Conservation (phyloP, 148 eudicot genomes). For the Polygonum aviculare region DNA sequence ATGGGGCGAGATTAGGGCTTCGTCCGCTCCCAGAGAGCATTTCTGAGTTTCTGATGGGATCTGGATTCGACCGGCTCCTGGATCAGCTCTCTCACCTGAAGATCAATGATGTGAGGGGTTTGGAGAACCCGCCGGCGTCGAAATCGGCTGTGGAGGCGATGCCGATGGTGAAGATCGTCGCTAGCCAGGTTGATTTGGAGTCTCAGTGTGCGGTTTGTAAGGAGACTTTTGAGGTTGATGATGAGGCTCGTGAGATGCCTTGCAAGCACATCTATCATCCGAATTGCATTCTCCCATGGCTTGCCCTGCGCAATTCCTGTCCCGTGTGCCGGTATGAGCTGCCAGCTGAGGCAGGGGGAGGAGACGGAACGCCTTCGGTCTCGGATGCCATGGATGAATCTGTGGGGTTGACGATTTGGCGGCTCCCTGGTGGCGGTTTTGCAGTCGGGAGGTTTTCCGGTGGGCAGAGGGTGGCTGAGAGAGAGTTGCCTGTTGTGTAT, state of each 20-base stretch:
- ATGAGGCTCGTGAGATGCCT: conserved; percentile 37
- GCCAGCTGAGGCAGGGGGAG: conserved; percentile 15
- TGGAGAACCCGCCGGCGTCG: conserved; percentile 31
- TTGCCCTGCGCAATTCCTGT: conserved; percentile 33
- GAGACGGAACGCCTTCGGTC: background rate
- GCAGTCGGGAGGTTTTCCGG: conserved; percentile 48
- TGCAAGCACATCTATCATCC: conserved; percentile 46
- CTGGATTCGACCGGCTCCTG: conserved; percentile 40
- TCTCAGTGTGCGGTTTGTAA: conserved; percentile 48
- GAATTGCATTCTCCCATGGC: conserved; percentile 51
- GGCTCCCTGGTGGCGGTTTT: conserved; percentile 51
- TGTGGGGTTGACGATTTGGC: conserved; percentile 44
- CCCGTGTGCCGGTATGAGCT: conserved; percentile 46
- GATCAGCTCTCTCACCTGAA: conserved; percentile 28
- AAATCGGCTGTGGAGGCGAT: conserved; percentile 38
- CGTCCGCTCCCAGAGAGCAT: conserved; percentile 27
- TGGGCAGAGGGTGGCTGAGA: conserved; percentile 18
- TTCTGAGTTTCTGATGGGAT: conserved; percentile 31
- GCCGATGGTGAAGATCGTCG: conserved; percentile 24
- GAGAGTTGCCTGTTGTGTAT: conserved; percentile 37
- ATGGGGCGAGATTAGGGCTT: conserved; percentile 25
- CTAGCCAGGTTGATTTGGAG: conserved; percentile 16
- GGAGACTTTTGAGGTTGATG: conserved; percentile 28
- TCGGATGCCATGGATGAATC: conserved; percentile 18
- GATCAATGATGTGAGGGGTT: conserved; percentile 9